phyloP scores from a whole-genome alignment of 768 basidiomycete genomes.

The Lyophyllum semitale region DNA sequence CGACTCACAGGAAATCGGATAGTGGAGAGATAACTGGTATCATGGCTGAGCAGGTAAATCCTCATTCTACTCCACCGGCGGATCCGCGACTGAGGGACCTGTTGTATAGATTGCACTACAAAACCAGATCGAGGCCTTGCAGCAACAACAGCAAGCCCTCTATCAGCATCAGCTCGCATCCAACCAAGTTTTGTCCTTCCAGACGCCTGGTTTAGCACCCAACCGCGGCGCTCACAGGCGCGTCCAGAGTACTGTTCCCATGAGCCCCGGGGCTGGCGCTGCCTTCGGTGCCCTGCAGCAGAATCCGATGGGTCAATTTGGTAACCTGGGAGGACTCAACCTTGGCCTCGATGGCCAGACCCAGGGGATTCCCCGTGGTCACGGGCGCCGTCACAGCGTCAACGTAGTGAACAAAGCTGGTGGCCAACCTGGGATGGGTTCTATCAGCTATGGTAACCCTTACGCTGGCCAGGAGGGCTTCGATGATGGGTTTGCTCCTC shows the following conservation, averaged over 20 bases:
- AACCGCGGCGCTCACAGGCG: conserved; percentile 71
- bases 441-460: conserved; percentile 49
- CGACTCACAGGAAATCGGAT: conserved; percentile 57
- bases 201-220: conserved; percentile 73
- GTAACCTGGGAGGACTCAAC: conserved; percentile 49
- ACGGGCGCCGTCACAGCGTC: conserved; percentile 88
- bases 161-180: conserved; percentile 91
- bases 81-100: neutral
- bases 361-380: conserved; percentile 73
- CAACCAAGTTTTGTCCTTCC: conserved; percentile 80
- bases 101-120: conserved; percentile 76
- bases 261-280: conserved; percentile 46
- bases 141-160: conserved; percentile 88
- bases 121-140: conserved; percentile 86
- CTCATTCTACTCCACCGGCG: conserved; percentile 6
- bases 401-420: conserved; percentile 83
- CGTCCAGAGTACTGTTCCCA: conserved; percentile 83
- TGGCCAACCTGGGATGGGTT: conserved; percentile 46
- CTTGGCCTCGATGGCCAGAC: conserved; percentile 67
- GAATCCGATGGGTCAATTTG: conserved; percentile 71
- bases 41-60: conserved; percentile 92
- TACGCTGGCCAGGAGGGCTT: conserved; percentile 63
- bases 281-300: conserved; percentile 51
- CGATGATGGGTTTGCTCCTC: conserved; percentile 79
- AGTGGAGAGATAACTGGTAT: conserved; percentile 82